Evolutionary conservation across 441 rosid species (phyloP).

Genomic region (Aleurites moluccanus): DNA sequence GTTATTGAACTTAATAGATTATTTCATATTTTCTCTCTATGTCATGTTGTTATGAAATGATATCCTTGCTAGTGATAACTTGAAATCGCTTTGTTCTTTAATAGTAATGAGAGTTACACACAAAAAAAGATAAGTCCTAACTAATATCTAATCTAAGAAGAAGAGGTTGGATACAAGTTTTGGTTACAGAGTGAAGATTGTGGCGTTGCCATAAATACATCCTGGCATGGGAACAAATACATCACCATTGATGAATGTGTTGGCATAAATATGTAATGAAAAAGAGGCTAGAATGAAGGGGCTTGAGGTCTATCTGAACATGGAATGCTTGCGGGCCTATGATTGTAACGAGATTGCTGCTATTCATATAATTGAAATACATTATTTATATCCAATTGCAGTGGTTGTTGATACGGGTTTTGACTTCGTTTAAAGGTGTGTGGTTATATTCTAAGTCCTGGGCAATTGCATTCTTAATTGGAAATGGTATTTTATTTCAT

Average conservation of each 20-base stretch:
- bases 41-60: neutral
- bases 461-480: neutral
- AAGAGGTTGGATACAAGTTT: neutral
- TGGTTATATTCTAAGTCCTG: neutral
- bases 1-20: slow-evolving; percentile 9
- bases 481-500: neutral
- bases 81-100: no score
- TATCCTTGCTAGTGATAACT: neutral
- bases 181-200: neutral
- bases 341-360: neutral
- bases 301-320: neutral
- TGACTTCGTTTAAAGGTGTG: neutral
- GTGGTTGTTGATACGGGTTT: neutral
- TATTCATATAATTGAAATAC: neutral
- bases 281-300: neutral
- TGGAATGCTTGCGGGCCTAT: neutral
- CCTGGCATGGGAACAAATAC: neutral
- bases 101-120: neutral
- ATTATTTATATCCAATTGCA: neutral
- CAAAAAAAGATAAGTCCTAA: neutral
- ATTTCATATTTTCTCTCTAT: neutral
- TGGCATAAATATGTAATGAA: neutral
- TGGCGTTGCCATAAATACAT: neutral
- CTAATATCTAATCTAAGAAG: neutral
- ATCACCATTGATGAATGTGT: neutral